phyloP scores from a whole-genome alignment of 371 early-diverging fungal genomes.

The Chytridium lagenaria region DNA sequence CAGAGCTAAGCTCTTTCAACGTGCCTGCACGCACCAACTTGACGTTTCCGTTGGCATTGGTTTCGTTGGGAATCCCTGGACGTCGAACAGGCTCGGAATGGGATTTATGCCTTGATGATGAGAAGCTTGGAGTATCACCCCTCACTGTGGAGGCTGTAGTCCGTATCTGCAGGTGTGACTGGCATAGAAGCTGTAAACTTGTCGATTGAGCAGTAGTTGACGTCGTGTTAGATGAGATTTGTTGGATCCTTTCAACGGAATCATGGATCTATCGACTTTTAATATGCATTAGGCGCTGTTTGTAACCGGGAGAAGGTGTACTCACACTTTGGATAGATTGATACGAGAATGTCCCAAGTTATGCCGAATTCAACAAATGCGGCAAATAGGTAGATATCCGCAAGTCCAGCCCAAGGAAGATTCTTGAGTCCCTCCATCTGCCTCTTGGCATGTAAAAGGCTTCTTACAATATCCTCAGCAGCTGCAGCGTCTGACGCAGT shows the following conservation, averaged over 20 bases:
- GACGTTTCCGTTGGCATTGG: no score
- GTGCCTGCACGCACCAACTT: no score
- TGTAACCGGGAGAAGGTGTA: neutral
- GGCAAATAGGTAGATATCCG: slow-evolving; percentile 3
- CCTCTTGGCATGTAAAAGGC: neutral
- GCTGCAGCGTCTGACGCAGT: no score
- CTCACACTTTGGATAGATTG: neutral
- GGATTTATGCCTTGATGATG: no score
- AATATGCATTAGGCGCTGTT: no score
- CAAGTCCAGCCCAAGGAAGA: neutral
- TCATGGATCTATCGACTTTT: neutral
- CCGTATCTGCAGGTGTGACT: slow-evolving; percentile 1
- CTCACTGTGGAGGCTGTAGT: no score
- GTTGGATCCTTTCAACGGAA: no score
- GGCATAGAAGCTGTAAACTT: neutral
- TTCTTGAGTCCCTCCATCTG: neutral
- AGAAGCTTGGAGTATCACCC: no score
- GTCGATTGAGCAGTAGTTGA: neutral
- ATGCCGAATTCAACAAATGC: slow-evolving; percentile 2
- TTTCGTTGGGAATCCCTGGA: no score
- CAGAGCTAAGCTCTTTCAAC: no score
- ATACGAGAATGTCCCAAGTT: neutral
- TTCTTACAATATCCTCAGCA: neutral
- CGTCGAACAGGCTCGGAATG: neutral
- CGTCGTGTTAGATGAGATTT: no score